These are phyloP conservation scores for Leccinum pellstonianum DNA, from an alignment of 768 basidiomycete genomes.

Conservation along the genomic window DNA sequence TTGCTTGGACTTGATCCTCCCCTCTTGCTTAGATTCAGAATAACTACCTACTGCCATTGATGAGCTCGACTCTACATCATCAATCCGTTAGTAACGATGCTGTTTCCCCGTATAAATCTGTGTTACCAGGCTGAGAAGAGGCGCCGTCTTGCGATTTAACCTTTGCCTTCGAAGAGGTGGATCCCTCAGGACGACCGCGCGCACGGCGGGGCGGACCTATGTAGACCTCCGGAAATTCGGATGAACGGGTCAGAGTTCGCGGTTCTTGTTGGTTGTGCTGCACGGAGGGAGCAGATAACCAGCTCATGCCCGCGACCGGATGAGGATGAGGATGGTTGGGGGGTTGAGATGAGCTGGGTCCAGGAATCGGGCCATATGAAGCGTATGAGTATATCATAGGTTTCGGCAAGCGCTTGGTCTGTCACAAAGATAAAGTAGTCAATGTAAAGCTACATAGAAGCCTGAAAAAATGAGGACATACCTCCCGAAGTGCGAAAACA, in stretches of 20 bases:
- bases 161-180: conserved; percentile 48
- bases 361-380: conserved; percentile 8
- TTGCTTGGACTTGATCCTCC: conserved; percentile 12
- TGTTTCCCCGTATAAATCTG: neutral
- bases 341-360: conserved; percentile 3
- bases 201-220: conserved; percentile 37
- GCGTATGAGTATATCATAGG: conserved; percentile 14
- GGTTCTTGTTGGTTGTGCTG: conserved; percentile 7
- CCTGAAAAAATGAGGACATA: conserved; percentile 15
- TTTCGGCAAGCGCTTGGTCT: conserved; percentile 33
- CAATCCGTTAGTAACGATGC: conserved; percentile 1
- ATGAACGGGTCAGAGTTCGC: conserved; percentile 29
- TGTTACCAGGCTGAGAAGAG: conserved; percentile 12
- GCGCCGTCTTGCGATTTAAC: conserved; percentile 19
- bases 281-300: neutral
- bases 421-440: neutral
- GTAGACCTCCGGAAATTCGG: conserved; percentile 36
- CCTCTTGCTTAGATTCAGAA: conserved; percentile 1
- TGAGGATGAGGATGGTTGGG: conserved; percentile 16
- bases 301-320: conserved; percentile 3
- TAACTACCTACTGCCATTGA: neutral
- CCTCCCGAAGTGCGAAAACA: conserved; percentile 49
- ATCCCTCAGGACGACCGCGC: conserved; percentile 37
- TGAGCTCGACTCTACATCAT: conserved; percentile 9
- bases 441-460: neutral